A percentile compares a stretch with the other conserved stretches of the same genome.
Evolutionary conservation across 140 eudicot genomes (phyloP).

Genomic region (Senecio squalidus): DNA sequence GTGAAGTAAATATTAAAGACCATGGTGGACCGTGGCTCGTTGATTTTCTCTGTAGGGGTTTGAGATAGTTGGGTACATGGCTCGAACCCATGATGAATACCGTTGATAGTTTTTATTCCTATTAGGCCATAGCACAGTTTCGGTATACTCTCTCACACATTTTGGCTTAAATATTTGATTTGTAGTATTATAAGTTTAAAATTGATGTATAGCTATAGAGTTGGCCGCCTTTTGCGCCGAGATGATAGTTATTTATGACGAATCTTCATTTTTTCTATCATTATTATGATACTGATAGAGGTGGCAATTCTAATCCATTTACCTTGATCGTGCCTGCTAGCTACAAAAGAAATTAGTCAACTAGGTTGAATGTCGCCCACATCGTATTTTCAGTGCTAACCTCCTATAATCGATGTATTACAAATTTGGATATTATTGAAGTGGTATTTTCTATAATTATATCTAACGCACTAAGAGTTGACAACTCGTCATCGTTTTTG

Average conservation of each 20-base stretch:
- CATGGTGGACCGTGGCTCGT: not conserved
- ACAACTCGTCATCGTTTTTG: too few species aligned
- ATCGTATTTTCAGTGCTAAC: too few species aligned
- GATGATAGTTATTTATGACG: not conserved
- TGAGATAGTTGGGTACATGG: not conserved
- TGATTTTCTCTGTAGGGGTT: not conserved
- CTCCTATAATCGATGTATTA: too few species aligned
- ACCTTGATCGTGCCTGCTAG: too few species aligned
- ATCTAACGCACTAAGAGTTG: too few species aligned
- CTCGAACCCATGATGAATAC: constrained; percentile 15
- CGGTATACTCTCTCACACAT: not conserved
- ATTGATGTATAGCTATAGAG: not conserved
- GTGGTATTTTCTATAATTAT: too few species aligned
- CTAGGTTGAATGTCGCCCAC: too few species aligned
- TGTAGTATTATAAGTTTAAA: not conserved
- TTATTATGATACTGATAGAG: too few species aligned
- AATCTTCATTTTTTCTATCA: too few species aligned
- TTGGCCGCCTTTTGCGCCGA: not conserved
- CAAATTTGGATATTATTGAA: too few species aligned
- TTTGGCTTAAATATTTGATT: not conserved
- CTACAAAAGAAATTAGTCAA: too few species aligned
- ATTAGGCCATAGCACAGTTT: not conserved
- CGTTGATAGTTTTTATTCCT: constrained; percentile 1
- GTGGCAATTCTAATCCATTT: too few species aligned
- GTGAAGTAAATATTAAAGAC: constrained; percentile 6